Conservation (phyloP, 2,329 filamentous ascomycete species). For the Raffaelea deltoideospora region DNA sequence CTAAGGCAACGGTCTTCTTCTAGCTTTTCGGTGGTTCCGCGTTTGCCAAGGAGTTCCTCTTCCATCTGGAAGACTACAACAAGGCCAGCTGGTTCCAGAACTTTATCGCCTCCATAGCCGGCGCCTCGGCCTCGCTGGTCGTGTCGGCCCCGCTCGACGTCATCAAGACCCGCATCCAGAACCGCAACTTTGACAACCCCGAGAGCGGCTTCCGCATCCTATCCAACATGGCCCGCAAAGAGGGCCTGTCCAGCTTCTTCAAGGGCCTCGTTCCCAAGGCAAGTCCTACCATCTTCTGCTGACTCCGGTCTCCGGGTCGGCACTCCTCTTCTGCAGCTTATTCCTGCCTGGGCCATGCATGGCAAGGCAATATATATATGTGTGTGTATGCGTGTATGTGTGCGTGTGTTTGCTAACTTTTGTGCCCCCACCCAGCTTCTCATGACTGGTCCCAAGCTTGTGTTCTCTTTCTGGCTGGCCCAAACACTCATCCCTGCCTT, state of each 20-base stretch:
- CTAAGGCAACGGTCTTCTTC: neutral
- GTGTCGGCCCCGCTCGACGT: conserved; percentile 95
- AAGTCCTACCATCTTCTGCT: no score
- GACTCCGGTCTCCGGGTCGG: no score
- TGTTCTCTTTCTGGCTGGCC: conserved; percentile 99
- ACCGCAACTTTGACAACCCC: conserved; percentile 96
- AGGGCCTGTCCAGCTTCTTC: conserved; percentile 81
- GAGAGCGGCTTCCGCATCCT: conserved; percentile 88
- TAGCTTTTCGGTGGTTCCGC: conserved; percentile 94
- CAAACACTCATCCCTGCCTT: conserved; percentile 96
- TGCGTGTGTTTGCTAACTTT: conserved; percentile 2
- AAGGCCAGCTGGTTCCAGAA: conserved; percentile 88
- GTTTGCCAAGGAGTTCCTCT: conserved; percentile 94
- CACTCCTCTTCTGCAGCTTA: neutral
- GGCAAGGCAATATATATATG: no score
- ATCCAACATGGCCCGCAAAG: conserved; percentile 81
- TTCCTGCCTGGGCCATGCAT: no score
- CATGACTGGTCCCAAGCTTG: conserved; percentile 97
- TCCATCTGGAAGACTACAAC: conserved; percentile 86
- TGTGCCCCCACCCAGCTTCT: conserved; percentile 52
- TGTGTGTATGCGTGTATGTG: no score
- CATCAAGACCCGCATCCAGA: conserved; percentile 97
- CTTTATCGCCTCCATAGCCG: conserved; percentile 90
- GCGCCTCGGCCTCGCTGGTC: conserved; percentile 85
- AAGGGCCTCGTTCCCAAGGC: conserved; percentile 92